Evolutionary conservation across 306 rosid species (phyloP).

Genomic region (Castanopsis chinensis): DNA sequence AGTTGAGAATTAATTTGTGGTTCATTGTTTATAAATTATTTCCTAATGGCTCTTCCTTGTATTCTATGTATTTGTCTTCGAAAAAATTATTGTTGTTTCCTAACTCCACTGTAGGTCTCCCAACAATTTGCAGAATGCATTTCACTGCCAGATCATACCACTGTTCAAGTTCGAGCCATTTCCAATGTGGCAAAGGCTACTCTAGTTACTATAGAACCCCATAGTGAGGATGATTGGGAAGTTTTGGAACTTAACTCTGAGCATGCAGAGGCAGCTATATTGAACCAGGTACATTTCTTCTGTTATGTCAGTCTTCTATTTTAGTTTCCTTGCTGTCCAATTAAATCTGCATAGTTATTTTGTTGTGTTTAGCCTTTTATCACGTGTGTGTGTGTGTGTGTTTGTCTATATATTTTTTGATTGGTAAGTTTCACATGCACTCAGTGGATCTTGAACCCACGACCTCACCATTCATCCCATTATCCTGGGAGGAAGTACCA

Average conservation of each 20-base stretch:
- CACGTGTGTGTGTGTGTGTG: background rate
- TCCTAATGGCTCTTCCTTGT: background rate
- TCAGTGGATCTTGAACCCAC: too few relatives aligned
- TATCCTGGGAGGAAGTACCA: too few relatives aligned
- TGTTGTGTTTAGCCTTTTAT: background rate
- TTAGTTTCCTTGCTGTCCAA: background rate
- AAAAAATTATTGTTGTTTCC: background rate
- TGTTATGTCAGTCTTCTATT: background rate
- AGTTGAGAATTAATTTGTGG: background rate
- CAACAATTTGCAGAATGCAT: conserved; percentile 82
- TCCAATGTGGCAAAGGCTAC: conserved; percentile 65
- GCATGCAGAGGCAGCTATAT: conserved; percentile 71
- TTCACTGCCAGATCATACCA: conserved; percentile 47
- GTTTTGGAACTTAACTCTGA: conserved; percentile 84
- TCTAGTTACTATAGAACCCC: conserved; percentile 63
- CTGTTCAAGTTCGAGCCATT: conserved; percentile 65
- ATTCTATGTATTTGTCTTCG: background rate
- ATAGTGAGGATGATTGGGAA: conserved; percentile 93
- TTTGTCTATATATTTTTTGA: too few relatives aligned
- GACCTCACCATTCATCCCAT: too few relatives aligned
- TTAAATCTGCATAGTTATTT: background rate
- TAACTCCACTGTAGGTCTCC: conserved; percentile 42
- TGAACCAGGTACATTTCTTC: conserved; percentile 59
- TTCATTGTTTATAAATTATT: background rate
- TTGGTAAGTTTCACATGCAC: too few relatives aligned